Conservation (phyloP, 2,329 filamentous ascomycete species). For the Exserohilum rostratum region DNA sequence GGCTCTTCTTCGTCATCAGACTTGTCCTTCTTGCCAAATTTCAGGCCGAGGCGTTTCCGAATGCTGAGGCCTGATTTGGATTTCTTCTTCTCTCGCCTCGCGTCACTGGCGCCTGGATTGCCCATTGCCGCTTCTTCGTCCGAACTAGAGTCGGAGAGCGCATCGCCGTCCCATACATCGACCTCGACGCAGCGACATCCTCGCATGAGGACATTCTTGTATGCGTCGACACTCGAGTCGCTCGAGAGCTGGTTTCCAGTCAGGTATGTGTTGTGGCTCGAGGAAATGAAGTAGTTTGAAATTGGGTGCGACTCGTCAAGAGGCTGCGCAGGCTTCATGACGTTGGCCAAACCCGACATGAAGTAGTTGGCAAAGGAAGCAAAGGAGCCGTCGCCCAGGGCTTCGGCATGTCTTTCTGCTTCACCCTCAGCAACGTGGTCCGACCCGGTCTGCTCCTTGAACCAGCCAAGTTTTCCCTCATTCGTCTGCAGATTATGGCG, state of each 20-base stretch:
- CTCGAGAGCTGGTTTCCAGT: conserved; percentile 85
- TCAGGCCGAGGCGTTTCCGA: conserved; percentile 45
- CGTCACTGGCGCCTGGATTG: conserved; percentile 24
- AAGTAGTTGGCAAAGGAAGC: conserved; percentile 52
- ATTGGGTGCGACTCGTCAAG: conserved; percentile 71
- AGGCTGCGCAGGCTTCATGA: conserved; percentile 50
- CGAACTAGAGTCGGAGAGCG: conserved; percentile 50
- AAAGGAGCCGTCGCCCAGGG: conserved; percentile 41
- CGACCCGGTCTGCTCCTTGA: conserved; percentile 40
- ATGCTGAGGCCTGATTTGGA: conserved; percentile 35
- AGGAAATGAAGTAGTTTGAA: conserved; percentile 91
- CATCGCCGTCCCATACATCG: conserved; percentile 85
- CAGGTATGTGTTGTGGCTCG: conserved; percentile 93
- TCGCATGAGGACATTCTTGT: conserved; percentile 74
- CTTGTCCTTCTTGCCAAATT: conserved; percentile 39
- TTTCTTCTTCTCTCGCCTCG: conserved; percentile 38
- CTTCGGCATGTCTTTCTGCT: conserved; percentile 23
- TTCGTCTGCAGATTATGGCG: conserved; percentile 39
- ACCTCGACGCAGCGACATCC: conserved; percentile 93
- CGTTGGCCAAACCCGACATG: conserved; percentile 53
- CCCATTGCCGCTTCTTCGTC: conserved; percentile 39
- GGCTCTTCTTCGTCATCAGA: conserved; percentile 27
- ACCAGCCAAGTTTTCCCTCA: conserved; percentile 40
- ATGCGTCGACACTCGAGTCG: conserved; percentile 76
- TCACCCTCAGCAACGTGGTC: background rate